Percentiles rank a stretch among this genome's conserved stretches.
Evolutionary conservation across 1,284 basidiomycete genomes (phyloP).

Genomic region (Lignosus rhinocerotis): DNA sequence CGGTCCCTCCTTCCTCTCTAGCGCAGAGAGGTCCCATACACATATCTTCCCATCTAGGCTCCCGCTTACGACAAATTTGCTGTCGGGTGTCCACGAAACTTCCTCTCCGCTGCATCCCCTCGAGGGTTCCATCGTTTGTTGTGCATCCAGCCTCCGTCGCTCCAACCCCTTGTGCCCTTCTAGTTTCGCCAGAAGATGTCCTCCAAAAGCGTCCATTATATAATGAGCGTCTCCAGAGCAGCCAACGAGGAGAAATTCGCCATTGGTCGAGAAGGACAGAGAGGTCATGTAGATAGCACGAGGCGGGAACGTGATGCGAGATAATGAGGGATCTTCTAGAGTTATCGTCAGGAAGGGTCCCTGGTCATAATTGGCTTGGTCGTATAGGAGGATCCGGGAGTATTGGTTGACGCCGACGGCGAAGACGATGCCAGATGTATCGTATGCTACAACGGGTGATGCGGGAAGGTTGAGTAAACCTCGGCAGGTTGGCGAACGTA

Average conservation of each 20-base stretch:
- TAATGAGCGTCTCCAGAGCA: conserved; percentile 94
- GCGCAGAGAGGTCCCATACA: conserved; percentile 77
- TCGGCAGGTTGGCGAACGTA: conserved; percentile 77
- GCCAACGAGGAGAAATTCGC: conserved; percentile 88
- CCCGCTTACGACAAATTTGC: conserved; percentile 81
- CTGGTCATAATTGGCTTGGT: conserved; percentile 87
- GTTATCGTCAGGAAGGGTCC: conserved; percentile 85
- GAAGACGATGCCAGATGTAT: conserved; percentile 87
- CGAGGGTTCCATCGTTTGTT: conserved; percentile 64
- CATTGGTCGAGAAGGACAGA: conserved; percentile 86
- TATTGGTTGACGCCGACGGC: conserved; percentile 90
- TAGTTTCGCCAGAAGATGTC: conserved; percentile 78
- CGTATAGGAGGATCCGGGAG: conserved; percentile 86
- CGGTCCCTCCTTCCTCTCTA: conserved; percentile 50
- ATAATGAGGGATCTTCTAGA: conserved; percentile 79
- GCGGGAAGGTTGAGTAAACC: conserved; percentile 72
- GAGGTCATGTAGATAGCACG: conserved; percentile 92
- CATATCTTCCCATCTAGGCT: conserved; percentile 80
- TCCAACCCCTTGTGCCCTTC: conserved; percentile 83
- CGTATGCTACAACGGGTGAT: conserved; percentile 87
- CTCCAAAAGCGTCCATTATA: conserved; percentile 86
- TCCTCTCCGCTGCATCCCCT: conserved; percentile 88
- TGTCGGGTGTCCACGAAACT: conserved; percentile 90
- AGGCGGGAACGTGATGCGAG: conserved; percentile 76
- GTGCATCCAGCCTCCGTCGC: conserved; percentile 54